Evolutionary conservation across 305 asterid genomes (phyloP).

Genomic region (Rubia tinctorum): DNA sequence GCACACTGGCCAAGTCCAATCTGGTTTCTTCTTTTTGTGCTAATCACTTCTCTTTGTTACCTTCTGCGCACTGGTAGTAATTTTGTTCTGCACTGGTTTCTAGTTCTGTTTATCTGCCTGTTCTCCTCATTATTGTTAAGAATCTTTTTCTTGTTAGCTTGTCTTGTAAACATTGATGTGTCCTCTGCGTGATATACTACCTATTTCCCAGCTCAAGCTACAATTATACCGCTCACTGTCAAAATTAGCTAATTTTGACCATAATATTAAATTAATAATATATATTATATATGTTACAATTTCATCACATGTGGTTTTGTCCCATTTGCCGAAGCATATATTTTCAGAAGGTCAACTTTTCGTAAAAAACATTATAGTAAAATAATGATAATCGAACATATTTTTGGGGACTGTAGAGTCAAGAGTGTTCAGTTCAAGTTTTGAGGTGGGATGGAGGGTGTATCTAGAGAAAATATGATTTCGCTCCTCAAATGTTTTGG

Average conservation of each 20-base stretch:
- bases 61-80: conserved; percentile 2
- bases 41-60: not conserved
- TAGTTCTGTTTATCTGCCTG: not conserved
- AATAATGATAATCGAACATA: not conserved
- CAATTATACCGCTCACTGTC: not conserved
- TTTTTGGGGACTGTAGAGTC: not conserved
- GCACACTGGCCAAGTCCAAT: not conserved
- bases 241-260: no score
- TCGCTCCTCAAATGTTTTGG: not conserved
- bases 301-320: not conserved
- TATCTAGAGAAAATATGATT: not conserved
- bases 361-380: no score
- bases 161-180: not conserved
- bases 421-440: not conserved
- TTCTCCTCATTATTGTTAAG: not conserved
- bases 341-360: no score
- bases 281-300: not conserved
- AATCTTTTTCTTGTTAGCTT: not conserved
- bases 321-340: not conserved
- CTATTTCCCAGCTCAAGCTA: not conserved
- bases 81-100: not conserved
- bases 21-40: conserved; percentile 1
- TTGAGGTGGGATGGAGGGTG: not conserved
- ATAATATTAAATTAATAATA: no score
- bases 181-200: not conserved